Conservation (phyloP, 345 rosid genomes). For the Citrus australasica region DNA sequence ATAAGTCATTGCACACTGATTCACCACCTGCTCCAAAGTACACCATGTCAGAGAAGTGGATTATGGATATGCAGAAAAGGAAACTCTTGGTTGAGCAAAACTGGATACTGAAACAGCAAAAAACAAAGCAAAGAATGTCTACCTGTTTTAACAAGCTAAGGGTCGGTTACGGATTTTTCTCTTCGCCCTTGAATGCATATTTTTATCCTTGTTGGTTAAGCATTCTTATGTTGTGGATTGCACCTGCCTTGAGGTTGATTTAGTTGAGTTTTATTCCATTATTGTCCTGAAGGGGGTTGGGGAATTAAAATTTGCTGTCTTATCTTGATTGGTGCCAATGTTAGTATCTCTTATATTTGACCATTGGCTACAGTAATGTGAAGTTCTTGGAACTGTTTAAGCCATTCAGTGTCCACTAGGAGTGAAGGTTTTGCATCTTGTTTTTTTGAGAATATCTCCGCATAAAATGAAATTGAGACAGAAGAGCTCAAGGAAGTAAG, state of each 20-base stretch:
- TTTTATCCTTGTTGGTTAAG: conserved; percentile 7
- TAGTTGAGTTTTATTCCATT: not conserved
- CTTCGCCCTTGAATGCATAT: conserved; percentile 9
- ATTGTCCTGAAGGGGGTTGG: not conserved
- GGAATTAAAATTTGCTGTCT: not conserved
- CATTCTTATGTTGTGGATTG: not conserved
- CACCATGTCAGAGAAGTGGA: conserved; percentile 87
- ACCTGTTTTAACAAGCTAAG: conserved; percentile 60
- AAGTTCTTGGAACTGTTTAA: not conserved
- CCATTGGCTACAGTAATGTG: not conserved
- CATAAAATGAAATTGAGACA: not conserved
- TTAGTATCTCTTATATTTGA: not conserved
- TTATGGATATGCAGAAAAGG: conserved; percentile 61
- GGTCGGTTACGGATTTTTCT: conserved; percentile 40
- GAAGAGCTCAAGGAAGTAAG: not conserved
- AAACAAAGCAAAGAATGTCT: conserved; percentile 54
- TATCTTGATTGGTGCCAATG: not conserved
- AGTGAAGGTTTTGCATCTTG: not conserved
- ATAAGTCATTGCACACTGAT: conserved; percentile 35
- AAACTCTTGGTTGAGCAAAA: conserved; percentile 49
- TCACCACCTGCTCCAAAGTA: conserved; percentile 51
- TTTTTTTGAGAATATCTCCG: not conserved
- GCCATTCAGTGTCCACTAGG: not conserved
- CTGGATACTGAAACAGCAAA: conserved; percentile 65
- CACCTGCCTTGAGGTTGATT: not conserved